These are phyloP conservation scores for Zelopaecilomyces penicillatus DNA, from an alignment of 2,329 filamentous ascomycete genomes.

Conservation along the genomic window DNA sequence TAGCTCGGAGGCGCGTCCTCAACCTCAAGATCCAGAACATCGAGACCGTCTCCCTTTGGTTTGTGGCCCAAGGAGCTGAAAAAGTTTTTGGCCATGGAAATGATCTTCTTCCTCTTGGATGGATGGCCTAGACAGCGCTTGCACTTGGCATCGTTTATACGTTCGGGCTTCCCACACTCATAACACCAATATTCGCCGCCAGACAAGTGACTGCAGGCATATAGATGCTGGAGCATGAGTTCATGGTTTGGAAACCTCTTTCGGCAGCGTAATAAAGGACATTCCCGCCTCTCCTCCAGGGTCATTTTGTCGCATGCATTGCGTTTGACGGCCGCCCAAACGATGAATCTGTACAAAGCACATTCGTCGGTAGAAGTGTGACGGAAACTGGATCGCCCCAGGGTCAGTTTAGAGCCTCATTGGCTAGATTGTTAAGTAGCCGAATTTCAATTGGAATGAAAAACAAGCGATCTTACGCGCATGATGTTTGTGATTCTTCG, in stretches of 20 bases:
- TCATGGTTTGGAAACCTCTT: slow-evolving; percentile 44
- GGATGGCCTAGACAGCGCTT: slow-evolving; percentile 41
- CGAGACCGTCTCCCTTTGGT: slow-evolving; percentile 24
- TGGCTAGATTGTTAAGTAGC: neutral
- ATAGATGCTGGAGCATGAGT: slow-evolving; percentile 45
- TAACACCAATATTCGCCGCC: slow-evolving; percentile 49
- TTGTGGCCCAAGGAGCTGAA: slow-evolving; percentile 45
- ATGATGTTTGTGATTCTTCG: slow-evolving; percentile 17
- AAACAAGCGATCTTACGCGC: slow-evolving; percentile 23
- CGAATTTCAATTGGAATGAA: too few species aligned
- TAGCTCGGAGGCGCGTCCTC: slow-evolving; percentile 38
- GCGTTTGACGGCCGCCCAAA: slow-evolving; percentile 48
- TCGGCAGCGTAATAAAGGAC: slow-evolving; percentile 43
- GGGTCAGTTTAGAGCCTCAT: neutral
- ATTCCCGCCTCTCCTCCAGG: slow-evolving; percentile 39
- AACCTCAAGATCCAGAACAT: slow-evolving; percentile 18
- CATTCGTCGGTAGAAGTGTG: slow-evolving; percentile 40
- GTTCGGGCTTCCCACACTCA: slow-evolving; percentile 43
- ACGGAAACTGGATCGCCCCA: slow-evolving; percentile 29
- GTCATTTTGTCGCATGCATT: slow-evolving; percentile 42
- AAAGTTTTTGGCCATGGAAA: slow-evolving; percentile 45
- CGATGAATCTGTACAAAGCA: slow-evolving; percentile 45
- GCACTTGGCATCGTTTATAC: slow-evolving; percentile 43
- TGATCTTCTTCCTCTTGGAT: slow-evolving; percentile 42
- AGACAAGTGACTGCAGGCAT: slow-evolving; percentile 38